phyloP scores from a whole-genome alignment of 2,329 filamentous ascomycete species.

The Neofusicoccum ribis region DNA sequence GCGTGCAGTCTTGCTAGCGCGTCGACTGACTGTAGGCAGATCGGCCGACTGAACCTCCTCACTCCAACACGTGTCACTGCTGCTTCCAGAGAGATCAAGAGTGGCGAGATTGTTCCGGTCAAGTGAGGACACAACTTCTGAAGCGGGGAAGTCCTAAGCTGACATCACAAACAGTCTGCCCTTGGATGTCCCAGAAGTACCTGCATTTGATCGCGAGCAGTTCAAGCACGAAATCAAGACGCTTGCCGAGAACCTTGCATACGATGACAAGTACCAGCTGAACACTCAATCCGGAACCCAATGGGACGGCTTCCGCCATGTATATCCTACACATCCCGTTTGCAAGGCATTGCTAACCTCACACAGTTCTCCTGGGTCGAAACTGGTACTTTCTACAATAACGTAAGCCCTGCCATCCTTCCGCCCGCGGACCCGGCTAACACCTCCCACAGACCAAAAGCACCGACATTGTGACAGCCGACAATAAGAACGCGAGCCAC shows the following conservation, averaged over 20 bases:
- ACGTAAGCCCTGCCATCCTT: slow-evolving; percentile 24
- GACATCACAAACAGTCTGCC: slow-evolving; percentile 45
- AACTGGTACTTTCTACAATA: slow-evolving; percentile 45
- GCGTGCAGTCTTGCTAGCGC: background rate
- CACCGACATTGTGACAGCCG: slow-evolving; percentile 41
- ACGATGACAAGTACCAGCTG: slow-evolving; percentile 46
- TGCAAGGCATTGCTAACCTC: background rate
- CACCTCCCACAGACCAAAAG: slow-evolving; percentile 29
- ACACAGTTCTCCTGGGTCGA: slow-evolving; percentile 39
- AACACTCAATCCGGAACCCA: slow-evolving; percentile 49
- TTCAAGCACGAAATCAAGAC: slow-evolving; percentile 58
- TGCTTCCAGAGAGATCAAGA: slow-evolving; percentile 55
- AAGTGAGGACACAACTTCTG: slow-evolving; percentile 42
- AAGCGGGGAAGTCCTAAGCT: background rate
- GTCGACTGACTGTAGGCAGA: slow-evolving; percentile 27
- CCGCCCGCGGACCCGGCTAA: background rate
- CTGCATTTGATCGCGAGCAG: slow-evolving; percentile 53
- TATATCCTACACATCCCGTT: background rate
- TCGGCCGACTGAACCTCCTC: slow-evolving; percentile 57
- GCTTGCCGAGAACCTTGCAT: slow-evolving; percentile 35
- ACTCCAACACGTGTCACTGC: slow-evolving; percentile 57
- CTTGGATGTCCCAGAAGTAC: slow-evolving; percentile 52
- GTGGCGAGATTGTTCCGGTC: slow-evolving; percentile 57
- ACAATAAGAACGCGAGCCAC: slow-evolving; percentile 40
- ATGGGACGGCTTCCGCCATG: slow-evolving; percentile 48